phyloP scores from a whole-genome alignment of 805 yeast species.

The Yarrowia keelungensis region DNA sequence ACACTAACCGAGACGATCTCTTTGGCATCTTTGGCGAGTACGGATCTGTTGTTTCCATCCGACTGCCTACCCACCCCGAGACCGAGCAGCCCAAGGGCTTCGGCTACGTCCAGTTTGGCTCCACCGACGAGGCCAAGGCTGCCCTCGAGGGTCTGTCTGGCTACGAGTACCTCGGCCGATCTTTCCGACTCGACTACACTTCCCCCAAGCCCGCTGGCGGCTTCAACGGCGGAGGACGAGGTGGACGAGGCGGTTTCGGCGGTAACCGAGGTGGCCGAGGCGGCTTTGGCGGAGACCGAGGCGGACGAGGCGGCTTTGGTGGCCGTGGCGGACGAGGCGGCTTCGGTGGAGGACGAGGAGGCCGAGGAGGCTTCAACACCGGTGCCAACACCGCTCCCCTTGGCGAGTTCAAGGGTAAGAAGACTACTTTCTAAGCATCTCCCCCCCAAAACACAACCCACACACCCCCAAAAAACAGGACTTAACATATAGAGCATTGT shows the following conservation, averaged over 20 bases:
- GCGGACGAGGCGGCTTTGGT: slow-evolving; percentile 47
- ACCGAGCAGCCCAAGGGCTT: slow-evolving; percentile 99
- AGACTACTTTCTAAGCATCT: slow-evolving; percentile 49
- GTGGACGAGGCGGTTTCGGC: slow-evolving; percentile 38
- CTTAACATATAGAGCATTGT: slow-evolving; percentile 39
- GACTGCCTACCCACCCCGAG: slow-evolving; percentile 98
- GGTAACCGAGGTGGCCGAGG: slow-evolving; percentile 35
- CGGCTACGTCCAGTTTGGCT: slow-evolving; percentile 92
- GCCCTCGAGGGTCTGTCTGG: slow-evolving; percentile 91
- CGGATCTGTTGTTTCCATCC: slow-evolving; percentile 86
- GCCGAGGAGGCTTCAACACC: slow-evolving; percentile 48
- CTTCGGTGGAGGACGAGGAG: slow-evolving; percentile 44
- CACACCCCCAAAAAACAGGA: slow-evolving; percentile 15
- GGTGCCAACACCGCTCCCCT: slow-evolving; percentile 57
- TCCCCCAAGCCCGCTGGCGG: slow-evolving; percentile 69
- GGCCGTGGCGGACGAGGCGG: slow-evolving; percentile 45
- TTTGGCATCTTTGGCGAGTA: slow-evolving; percentile 73
- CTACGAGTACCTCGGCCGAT: slow-evolving; percentile 85
- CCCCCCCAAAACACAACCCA: slow-evolving; percentile 1
- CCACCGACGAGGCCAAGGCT: slow-evolving; percentile 86
- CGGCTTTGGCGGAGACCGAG: slow-evolving; percentile 38
- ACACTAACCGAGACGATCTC: slow-evolving; percentile 80
- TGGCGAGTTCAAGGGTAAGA: slow-evolving; percentile 79
- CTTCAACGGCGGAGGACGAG: slow-evolving; percentile 25
- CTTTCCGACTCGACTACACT: slow-evolving; percentile 93